These are phyloP conservation scores for Crithidia thermophila DNA, from an alignment of 208 protist species.

Conservation along the genomic window DNA sequence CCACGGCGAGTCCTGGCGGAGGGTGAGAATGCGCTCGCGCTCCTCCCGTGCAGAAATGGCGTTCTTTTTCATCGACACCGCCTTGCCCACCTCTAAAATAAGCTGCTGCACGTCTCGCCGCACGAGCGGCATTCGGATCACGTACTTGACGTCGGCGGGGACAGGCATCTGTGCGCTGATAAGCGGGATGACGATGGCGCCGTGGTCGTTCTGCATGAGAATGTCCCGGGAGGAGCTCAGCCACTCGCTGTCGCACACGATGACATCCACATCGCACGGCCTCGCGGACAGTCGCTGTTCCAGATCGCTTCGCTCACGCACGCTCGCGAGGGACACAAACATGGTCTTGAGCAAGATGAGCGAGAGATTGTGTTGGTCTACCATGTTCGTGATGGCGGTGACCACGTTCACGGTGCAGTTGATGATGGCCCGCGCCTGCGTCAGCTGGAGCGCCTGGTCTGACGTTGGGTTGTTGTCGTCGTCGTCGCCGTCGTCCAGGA, in stretches of 20 bases:
- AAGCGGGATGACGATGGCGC: constrained; percentile 79
- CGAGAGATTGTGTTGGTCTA: constrained; percentile 90
- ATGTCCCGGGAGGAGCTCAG: constrained; percentile 71
- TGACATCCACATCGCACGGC: constrained; percentile 84
- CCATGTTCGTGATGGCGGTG: constrained; percentile 82
- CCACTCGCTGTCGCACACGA: constrained; percentile 89
- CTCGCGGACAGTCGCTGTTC: constrained; percentile 69
- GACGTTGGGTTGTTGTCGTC: constrained; percentile 29
- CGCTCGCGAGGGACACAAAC: constrained; percentile 87
- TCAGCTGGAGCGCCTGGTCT: constrained; percentile 56
- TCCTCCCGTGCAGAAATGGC: constrained; percentile 79
- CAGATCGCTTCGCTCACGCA: constrained; percentile 73
- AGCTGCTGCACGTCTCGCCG: constrained; percentile 68
- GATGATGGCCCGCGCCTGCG: constrained; percentile 77
- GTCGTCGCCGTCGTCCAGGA: constrained; percentile 72
- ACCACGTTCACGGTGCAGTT: constrained; percentile 92
- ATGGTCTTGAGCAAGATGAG: constrained; percentile 89
- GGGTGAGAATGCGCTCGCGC: constrained; percentile 87
- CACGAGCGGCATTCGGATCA: constrained; percentile 77
- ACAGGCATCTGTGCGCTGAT: constrained; percentile 45
- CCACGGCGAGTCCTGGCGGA: constrained; percentile 91
- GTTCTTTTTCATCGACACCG: constrained; percentile 83
- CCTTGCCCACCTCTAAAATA: constrained; percentile 81
- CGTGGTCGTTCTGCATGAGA: constrained; percentile 57
- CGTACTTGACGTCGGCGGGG: constrained; percentile 61